Percentiles rank a stretch among this genome's conserved stretches.
These are phyloP conservation scores for Exophiala phaeomuriformis DNA, from an alignment of 2,329 filamentous ascomycete species.

Conservation along the genomic window DNA sequence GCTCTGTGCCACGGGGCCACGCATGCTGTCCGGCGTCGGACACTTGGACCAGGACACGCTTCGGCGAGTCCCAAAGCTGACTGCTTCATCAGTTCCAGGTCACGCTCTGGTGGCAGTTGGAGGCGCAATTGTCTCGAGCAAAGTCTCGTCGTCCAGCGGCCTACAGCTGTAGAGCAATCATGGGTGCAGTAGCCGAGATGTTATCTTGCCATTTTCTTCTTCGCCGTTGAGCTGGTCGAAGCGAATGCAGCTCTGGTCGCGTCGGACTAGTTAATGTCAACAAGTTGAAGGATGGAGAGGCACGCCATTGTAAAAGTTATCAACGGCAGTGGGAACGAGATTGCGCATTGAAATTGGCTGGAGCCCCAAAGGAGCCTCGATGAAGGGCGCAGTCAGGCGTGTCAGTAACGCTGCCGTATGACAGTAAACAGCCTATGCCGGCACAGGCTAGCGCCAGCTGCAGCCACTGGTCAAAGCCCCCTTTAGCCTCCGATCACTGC, in stretches of 20 bases:
- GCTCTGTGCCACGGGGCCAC: constrained; percentile 10
- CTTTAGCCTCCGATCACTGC: not conserved
- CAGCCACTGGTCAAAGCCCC: not conserved
- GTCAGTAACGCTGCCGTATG: constrained; percentile 12
- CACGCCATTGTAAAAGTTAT: constrained; percentile 1
- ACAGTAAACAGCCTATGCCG: constrained; percentile 5
- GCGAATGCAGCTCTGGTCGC: not conserved
- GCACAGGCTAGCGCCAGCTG: not conserved
- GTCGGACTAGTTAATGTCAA: not conserved
- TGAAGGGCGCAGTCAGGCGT: constrained; percentile 6
- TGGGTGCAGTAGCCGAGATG: no score
- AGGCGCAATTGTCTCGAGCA: constrained; percentile 13
- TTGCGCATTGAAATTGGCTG: constrained; percentile 17
- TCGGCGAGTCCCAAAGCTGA: not conserved
- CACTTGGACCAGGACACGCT: not conserved
- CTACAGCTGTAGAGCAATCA: no score
- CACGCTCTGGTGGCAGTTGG: constrained; percentile 3
- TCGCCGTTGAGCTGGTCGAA: not conserved
- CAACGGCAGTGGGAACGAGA: constrained; percentile 8
- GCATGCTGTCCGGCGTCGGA: constrained; percentile 2
- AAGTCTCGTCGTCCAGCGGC: constrained; percentile 5
- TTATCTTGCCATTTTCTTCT: no score
- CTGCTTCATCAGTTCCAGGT: not conserved
- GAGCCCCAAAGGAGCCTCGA: not conserved
- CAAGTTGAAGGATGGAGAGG: constrained; percentile 1